These are phyloP conservation scores for Conoideocrella luteorostrata DNA, from an alignment of 2,329 filamentous ascomycete species.

Conservation along the genomic window DNA sequence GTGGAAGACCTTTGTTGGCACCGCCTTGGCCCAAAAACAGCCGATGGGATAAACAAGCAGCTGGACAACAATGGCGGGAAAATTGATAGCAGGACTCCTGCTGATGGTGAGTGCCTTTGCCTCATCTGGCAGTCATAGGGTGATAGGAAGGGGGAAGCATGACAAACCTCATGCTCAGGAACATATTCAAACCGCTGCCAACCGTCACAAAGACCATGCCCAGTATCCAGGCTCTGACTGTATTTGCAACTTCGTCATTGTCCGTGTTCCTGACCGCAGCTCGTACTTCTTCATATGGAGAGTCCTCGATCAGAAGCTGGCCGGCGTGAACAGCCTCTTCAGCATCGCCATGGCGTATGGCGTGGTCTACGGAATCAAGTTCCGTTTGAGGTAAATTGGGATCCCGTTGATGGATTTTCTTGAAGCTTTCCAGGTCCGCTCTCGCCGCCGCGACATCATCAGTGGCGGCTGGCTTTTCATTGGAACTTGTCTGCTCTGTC, in stretches of 20 bases:
- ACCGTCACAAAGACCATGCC: constrained; percentile 38
- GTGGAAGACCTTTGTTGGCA: constrained; percentile 34
- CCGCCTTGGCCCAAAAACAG: constrained; percentile 32
- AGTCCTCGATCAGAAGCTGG: constrained; percentile 25
- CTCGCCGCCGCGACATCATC: neutral
- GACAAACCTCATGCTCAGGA: constrained; percentile 33
- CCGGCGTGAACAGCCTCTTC: constrained; percentile 25
- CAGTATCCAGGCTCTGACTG: constrained; percentile 37
- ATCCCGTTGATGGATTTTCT: constrained; percentile 27
- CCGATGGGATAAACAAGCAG: constrained; percentile 36
- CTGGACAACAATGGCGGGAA: constrained; percentile 31
- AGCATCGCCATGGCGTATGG: constrained; percentile 22
- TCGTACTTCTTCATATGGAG: constrained; percentile 22
- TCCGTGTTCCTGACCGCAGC: constrained; percentile 33
- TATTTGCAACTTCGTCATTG: constrained; percentile 22
- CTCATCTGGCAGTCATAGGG: no score
- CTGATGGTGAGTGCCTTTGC: constrained; percentile 1
- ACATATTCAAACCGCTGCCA: constrained; percentile 38
- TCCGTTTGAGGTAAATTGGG: constrained; percentile 27
- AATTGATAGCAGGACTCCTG: constrained; percentile 28
- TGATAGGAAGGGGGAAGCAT: no score
- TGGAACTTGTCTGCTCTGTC: neutral
- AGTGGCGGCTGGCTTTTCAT: constrained; percentile 2
- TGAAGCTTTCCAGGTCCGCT: constrained; percentile 21
- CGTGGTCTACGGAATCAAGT: constrained; percentile 23